These are phyloP conservation scores for Ustilago loliicola DNA, from an alignment of 1,284 basidiomycete genomes.

Conservation along the genomic window DNA sequence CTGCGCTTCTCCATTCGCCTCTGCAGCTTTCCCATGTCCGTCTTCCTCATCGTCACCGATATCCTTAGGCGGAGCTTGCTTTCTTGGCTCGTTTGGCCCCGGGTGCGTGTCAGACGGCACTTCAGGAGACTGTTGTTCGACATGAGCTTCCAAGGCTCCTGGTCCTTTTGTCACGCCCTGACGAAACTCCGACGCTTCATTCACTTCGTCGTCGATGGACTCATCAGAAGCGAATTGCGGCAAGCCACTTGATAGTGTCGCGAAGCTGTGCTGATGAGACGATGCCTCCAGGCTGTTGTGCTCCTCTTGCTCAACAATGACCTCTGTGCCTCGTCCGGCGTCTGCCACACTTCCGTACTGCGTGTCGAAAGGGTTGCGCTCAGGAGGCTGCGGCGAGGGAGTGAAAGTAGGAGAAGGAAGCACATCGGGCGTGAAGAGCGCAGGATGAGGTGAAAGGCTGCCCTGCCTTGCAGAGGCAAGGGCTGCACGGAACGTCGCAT, in stretches of 20 bases:
- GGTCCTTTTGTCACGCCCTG: neutral
- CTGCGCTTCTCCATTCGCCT: constrained; percentile 6
- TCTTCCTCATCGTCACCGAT: neutral
- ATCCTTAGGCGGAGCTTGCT: neutral
- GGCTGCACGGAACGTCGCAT: constrained; percentile 28
- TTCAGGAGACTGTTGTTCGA: neutral
- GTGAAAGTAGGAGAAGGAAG: constrained; percentile 53
- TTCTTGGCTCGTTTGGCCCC: neutral
- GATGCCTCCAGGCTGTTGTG: neutral
- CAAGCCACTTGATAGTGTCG: neutral
- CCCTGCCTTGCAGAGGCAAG: constrained; percentile 27
- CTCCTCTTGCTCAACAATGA: constrained; percentile 22
- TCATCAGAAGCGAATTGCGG: neutral
- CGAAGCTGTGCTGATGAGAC: neutral
- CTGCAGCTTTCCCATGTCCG: neutral
- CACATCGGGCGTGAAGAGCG: constrained; percentile 49
- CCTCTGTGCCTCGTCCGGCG: neutral
- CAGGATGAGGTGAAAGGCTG: constrained; percentile 41
- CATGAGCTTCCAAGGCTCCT: neutral
- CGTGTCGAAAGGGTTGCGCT: constrained; percentile 43
- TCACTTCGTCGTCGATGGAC: neutral
- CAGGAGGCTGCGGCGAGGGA: constrained; percentile 39
- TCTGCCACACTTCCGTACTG: constrained; percentile 23
- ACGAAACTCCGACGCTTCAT: neutral
- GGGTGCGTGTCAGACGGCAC: neutral